phyloP scores from a whole-genome alignment of 106 monocot species.

The Ottelia alismoides region DNA sequence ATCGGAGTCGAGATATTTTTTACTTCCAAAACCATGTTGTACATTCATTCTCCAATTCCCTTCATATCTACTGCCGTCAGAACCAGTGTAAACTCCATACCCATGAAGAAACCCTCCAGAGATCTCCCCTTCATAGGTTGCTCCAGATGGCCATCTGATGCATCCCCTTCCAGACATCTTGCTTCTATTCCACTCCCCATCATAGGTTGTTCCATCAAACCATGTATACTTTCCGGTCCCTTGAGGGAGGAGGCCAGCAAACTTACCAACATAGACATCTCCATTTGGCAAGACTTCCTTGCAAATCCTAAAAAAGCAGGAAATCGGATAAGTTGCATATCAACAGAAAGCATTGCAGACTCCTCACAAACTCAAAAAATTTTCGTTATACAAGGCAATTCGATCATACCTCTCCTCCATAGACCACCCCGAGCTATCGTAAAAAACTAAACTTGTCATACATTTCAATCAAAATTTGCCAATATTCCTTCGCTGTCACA shows the following conservation, averaged over 20 bases:
- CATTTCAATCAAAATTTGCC: too few relatives aligned
- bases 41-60: constrained; percentile 85
- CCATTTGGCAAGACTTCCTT: constrained; percentile 62
- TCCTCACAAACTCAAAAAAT: too few relatives aligned
- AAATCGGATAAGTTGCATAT: too few relatives aligned
- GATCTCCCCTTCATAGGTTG: constrained; percentile 67
- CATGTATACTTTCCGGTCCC: constrained; percentile 74
- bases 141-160: constrained; percentile 67
- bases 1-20: constrained; percentile 52
- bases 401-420: too few relatives aligned
- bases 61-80: constrained; percentile 61
- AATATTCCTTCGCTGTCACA: too few relatives aligned
- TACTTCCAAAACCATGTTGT: constrained; percentile 71
- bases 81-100: constrained; percentile 36
- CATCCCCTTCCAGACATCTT: constrained; percentile 62
- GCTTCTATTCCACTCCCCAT: constrained; percentile 69
- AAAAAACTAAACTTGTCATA: too few relatives aligned
- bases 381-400: too few relatives aligned
- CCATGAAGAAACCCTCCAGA: constrained; percentile 84
- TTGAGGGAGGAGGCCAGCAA: constrained; percentile 49
- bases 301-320: constrained; percentile 21
- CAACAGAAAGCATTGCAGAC: too few relatives aligned
- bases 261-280: constrained; percentile 54
- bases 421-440: too few relatives aligned
- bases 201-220: constrained; percentile 61